Evolutionary conservation across 768 basidiomycete genomes (phyloP).

Genomic region (Pisolithus microcarpus): DNA sequence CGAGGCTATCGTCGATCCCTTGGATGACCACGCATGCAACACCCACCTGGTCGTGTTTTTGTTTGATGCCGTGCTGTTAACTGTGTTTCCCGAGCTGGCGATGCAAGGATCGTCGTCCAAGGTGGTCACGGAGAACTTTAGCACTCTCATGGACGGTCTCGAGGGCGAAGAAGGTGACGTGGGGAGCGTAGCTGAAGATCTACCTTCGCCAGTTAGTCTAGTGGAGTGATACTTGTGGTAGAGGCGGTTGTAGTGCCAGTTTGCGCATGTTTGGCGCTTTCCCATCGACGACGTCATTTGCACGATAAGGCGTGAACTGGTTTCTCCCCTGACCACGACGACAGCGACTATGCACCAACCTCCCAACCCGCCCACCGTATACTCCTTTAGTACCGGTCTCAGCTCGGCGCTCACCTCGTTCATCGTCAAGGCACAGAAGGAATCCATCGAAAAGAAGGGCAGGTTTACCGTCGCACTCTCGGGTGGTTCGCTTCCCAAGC

Average conservation of each 20-base stretch:
- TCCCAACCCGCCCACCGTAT: conserved; percentile 63
- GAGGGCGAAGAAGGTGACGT: background rate
- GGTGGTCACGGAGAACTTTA: background rate
- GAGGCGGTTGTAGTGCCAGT: background rate
- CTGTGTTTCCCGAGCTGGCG: conserved; percentile 76
- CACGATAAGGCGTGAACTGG: background rate
- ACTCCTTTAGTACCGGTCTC: conserved; percentile 61
- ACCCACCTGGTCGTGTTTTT: conserved; percentile 68
- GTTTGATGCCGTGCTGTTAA: conserved; percentile 63
- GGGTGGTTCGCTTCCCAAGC: conserved; percentile 84
- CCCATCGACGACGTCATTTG: background rate
- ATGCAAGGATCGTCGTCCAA: conserved; percentile 8
- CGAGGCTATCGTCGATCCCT: conserved; percentile 49
- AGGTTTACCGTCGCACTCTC: conserved; percentile 91
- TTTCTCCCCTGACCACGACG: conserved; percentile 14
- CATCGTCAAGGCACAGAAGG: conserved; percentile 80
- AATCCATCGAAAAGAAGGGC: conserved; percentile 82
- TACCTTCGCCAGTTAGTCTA: background rate
- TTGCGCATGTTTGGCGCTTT: background rate
- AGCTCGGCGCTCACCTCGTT: conserved; percentile 68
- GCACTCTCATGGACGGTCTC: background rate
- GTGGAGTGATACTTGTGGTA: background rate
- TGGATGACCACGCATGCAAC: conserved; percentile 65
- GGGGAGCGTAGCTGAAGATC: background rate
- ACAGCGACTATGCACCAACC: conserved; percentile 36